Base-by-base conservation (phyloP, 805 yeast genomes). In the Sungouiozyma ichnusensis region DNA sequence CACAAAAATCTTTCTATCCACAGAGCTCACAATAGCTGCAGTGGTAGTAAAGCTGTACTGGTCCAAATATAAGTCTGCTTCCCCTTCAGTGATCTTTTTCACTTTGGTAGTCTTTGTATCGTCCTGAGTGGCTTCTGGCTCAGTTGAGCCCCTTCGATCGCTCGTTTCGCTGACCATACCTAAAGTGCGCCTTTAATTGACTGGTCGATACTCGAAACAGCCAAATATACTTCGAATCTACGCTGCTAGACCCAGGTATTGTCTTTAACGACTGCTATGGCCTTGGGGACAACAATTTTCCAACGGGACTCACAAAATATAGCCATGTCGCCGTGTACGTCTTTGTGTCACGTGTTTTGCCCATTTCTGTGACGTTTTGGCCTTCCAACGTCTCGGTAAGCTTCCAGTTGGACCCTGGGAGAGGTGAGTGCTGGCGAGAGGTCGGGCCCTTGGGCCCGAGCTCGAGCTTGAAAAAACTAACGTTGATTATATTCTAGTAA, bases 1-100 rank as follows among this genome's bases (percentile, higher is more conserved):
- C 2, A 86, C 94, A 52, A 85, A 81, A 27, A 92, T 84, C 55
- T 80, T 69, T 54, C 86, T 73, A 61, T 84, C 92, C 14, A 84
- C 88, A 19, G 87, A 81, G 14, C 92, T 90, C 20, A 84, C 86
- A 36, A 84, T 76, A n/a, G 92, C 90, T 2, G 94, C 94, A 0
- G 94, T 85, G 0, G 94, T 84, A 37, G 92, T 84, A 64, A 84
- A 84, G 17, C 88, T 82, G 54, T 81, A 84, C 35, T 85, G 78
- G 62, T 82, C 90, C 46, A 84, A 65, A 55, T 82, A 83, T 45
- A 84, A 66, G 48, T 81, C 79, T 6, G 69, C 69, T 41, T 67
- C 72, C 24, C 68, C 67, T 44, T 65, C 68, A 8, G 70, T 52
- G 19, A 60, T 53, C 41, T 56, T 60, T 24, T 24, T 24, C 6